phyloP scores from a whole-genome alignment of 305 asterid genomes.

The Fraxinus sp. region DNA sequence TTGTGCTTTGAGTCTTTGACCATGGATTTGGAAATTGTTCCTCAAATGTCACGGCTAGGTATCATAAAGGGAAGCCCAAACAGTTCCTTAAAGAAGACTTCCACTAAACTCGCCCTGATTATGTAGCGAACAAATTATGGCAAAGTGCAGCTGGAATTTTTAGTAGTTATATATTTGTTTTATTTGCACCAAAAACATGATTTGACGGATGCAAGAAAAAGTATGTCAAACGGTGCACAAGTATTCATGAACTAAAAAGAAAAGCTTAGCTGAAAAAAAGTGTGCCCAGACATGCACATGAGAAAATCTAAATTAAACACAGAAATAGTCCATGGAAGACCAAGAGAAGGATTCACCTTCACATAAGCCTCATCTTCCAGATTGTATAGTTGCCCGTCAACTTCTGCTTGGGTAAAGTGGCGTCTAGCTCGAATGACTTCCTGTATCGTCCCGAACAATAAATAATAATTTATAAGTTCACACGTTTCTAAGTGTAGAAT shows the following conservation, averaged over 20 bases:
- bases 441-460: background rate
- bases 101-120: background rate
- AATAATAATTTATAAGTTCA: background rate
- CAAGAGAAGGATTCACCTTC: constrained; percentile 34
- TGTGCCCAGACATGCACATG: background rate
- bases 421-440: constrained; percentile 42
- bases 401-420: constrained; percentile 47
- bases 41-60: background rate
- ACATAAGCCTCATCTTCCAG: constrained; percentile 65
- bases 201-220: background rate
- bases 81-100: background rate
- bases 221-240: background rate
- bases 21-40: background rate
- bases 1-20: background rate
- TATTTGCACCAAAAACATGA: background rate
- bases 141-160: background rate
- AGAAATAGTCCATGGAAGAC: background rate
- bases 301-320: background rate
- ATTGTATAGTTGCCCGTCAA: constrained; percentile 45
- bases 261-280: background rate
- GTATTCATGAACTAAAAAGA: background rate
- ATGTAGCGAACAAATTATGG: background rate
- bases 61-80: background rate
- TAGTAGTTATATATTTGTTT: background rate
- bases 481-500: background rate